A percentile compares a stretch with the other conserved stretches of the same genome.
phyloP scores from a whole-genome alignment of 441 rosid genomes.

The Euphorbia corollata region DNA sequence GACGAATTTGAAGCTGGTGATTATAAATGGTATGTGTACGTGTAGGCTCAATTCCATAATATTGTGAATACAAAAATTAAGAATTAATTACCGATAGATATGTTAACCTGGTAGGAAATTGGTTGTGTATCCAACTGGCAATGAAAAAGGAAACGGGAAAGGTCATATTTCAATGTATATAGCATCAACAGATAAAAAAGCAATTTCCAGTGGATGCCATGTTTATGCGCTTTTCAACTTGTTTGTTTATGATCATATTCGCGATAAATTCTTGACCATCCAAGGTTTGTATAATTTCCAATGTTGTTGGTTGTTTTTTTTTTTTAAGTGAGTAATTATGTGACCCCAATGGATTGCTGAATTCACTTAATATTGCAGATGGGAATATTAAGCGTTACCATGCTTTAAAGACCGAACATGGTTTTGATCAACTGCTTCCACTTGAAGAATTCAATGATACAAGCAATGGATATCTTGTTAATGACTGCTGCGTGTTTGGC shows the following conservation, averaged over 20 bases:
- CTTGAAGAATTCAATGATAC: neutral
- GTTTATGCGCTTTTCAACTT: conserved; percentile 17
- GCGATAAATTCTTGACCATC: neutral
- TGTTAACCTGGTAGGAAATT: conserved; percentile 27
- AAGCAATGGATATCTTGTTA: conserved; percentile 1
- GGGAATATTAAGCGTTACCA: neutral
- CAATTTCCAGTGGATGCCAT: neutral
- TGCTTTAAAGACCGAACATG: neutral
- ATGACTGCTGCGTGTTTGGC: conserved; percentile 9
- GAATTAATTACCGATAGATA: too few relatives aligned
- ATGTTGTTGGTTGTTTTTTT: too few relatives aligned
- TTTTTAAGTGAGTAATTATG: too few relatives aligned
- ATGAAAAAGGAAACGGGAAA: conserved; percentile 2
- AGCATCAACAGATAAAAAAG: neutral
- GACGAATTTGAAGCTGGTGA: conserved; percentile 28
- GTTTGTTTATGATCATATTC: conserved; percentile 19
- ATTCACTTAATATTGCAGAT: conserved; percentile 2
- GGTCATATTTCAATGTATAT: conserved; percentile 25
- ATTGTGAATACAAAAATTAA: neutral
- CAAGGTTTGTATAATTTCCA: neutral
- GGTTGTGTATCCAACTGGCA: conserved; percentile 26
- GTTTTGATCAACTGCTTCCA: conserved; percentile 4
- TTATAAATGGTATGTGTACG: conserved; percentile 33
- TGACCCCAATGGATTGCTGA: too few relatives aligned
- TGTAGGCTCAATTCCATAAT: neutral